phyloP scores from a whole-genome alignment of 2,329 filamentous ascomycete species.

The Venturia oleaginea region DNA sequence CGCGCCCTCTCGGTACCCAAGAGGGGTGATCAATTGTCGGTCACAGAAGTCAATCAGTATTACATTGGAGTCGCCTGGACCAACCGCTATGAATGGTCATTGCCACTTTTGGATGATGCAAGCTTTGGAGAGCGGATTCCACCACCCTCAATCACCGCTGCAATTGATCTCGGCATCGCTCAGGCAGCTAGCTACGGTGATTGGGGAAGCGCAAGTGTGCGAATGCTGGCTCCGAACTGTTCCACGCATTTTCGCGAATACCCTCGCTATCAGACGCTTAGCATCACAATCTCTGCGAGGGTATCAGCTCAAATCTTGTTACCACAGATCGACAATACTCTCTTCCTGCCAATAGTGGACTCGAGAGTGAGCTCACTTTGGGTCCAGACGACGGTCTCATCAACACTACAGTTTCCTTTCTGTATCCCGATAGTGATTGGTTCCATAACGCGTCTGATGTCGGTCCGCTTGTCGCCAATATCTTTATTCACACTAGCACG shows the following conservation, averaged over 20 bases:
- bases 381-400: neutral
- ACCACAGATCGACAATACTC: neutral
- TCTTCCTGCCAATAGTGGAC: neutral
- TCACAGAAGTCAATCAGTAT: neutral
- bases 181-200: neutral
- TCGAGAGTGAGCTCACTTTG: neutral
- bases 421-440: neutral
- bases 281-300: neutral
- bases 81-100: neutral
- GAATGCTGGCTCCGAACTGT: neutral
- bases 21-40: neutral
- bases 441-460: neutral
- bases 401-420: neutral
- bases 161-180: neutral
- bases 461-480: neutral
- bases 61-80: neutral
- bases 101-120: neutral
- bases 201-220: neutral
- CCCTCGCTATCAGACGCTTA: neutral
- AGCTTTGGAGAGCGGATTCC: neutral
- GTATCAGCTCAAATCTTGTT: neutral
- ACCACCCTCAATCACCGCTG: neutral
- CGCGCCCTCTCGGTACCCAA: neutral
- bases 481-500: neutral
- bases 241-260: neutral